Percentiles rank a stretch among this genome's conserved stretches.
Evolutionary conservation across 306 rosid species (phyloP).

Genomic region (Hylodesmum podocarpum): DNA sequence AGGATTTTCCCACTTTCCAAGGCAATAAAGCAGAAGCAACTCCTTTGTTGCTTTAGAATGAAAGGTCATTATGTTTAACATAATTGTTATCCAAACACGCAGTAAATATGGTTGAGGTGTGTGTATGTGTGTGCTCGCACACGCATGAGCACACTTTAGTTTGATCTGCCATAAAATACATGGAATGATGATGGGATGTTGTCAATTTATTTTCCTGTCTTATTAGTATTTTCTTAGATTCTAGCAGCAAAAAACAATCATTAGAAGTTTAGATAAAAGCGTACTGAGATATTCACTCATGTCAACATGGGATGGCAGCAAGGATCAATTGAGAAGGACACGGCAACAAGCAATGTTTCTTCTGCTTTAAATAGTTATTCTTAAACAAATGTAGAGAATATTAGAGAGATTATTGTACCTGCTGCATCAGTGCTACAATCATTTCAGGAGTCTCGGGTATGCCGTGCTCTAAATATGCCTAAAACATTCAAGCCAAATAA

Average conservation of each 20-base stretch:
- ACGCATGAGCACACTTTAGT: background rate
- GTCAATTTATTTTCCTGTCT: background rate
- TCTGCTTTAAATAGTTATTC: background rate
- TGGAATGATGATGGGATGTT: background rate
- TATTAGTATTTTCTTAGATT: background rate
- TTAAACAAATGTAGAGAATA: background rate
- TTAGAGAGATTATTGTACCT: conserved; percentile 43
- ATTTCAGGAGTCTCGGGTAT: conserved; percentile 38
- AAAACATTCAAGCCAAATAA: conserved; percentile 25
- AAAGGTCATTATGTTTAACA: too few relatives aligned
- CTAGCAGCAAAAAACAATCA: background rate
- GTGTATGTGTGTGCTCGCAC: too few relatives aligned
- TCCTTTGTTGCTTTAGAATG: too few relatives aligned
- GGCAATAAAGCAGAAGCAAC: too few relatives aligned
- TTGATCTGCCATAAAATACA: background rate
- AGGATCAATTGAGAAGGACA: background rate
- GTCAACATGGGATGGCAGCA: conserved; percentile 1
- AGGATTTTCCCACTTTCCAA: too few relatives aligned
- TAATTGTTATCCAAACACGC: too few relatives aligned
- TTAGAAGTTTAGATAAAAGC: background rate
- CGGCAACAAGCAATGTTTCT: background rate
- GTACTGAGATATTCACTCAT: background rate
- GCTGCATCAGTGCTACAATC: conserved; percentile 69
- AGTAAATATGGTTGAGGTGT: background rate
- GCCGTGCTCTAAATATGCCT: conserved; percentile 69